A percentile compares a stretch with the other conserved stretches of the same genome.
phyloP scores from a whole-genome alignment of 495 filamentous ascomycete species.

The Aspergillus nidulans region DNA sequence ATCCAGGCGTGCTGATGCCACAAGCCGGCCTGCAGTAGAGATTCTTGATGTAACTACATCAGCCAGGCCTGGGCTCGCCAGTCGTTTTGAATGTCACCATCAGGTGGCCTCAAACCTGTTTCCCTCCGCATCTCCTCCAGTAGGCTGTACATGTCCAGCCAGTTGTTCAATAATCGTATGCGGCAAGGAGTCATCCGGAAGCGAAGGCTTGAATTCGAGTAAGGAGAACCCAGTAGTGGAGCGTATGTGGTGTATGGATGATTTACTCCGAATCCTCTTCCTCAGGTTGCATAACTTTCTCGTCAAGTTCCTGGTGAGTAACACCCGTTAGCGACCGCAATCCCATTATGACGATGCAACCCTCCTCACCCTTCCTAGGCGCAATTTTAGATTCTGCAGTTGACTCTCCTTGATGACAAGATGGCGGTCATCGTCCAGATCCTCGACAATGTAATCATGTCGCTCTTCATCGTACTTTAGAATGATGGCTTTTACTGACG shows the following conservation, averaged over 20 bases:
- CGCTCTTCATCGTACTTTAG: conserved; percentile 63
- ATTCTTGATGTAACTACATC: background rate
- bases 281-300: conserved; percentile 51
- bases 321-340: conserved; percentile 1
- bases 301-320: conserved; percentile 43
- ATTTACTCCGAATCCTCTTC: conserved; percentile 47
- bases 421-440: conserved; percentile 65
- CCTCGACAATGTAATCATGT: conserved; percentile 72
- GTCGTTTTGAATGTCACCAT: background rate
- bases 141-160: background rate
- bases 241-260: background rate
- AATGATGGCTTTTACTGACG: conserved; percentile 73
- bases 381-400: conserved; percentile 54
- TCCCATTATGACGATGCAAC: background rate
- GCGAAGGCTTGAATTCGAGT: background rate
- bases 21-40: background rate
- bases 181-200: background rate
- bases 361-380: conserved; percentile 54
- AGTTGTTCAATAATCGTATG: background rate
- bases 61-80: background rate
- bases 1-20: background rate
- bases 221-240: background rate
- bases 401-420: conserved; percentile 69
- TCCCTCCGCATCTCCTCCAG: background rate
- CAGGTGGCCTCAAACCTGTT: background rate